phyloP scores from a whole-genome alignment of 768 basidiomycete species.

The Amanita pallidorosea region DNA sequence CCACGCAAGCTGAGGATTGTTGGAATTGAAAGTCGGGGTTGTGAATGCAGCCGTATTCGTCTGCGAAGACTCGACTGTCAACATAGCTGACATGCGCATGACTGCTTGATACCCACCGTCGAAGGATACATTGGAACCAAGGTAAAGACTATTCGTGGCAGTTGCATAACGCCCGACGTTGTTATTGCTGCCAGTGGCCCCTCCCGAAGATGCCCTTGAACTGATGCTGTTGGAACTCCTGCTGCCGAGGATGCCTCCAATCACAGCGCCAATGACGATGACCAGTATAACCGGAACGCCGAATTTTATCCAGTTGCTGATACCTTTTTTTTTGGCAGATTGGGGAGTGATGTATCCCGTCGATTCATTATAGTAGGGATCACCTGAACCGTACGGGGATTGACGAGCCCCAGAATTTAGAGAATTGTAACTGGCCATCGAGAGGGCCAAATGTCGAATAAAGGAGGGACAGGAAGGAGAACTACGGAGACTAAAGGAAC shows the following conservation, averaged over 20 bases:
- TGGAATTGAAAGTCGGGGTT: conserved; percentile 58
- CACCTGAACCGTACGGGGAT: conserved; percentile 38
- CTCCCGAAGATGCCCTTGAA: conserved; percentile 34
- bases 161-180: conserved; percentile 62
- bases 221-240: conserved; percentile 31
- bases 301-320: conserved; percentile 67
- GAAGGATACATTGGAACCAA: conserved; percentile 83
- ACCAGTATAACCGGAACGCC: conserved; percentile 58
- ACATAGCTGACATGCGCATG: background rate
- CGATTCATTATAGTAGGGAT: conserved; percentile 61
- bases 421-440: conserved; percentile 19
- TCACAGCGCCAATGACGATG: conserved; percentile 54
- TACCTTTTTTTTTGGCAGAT: conserved; percentile 33
- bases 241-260: conserved; percentile 75
- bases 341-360: conserved; percentile 56
- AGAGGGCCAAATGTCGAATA: conserved; percentile 12
- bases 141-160: conserved; percentile 67
- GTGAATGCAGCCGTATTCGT: conserved; percentile 68
- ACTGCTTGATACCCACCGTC: conserved; percentile 46
- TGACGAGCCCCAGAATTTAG: conserved; percentile 12
- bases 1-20: conserved; percentile 50
- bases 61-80: conserved; percentile 22
- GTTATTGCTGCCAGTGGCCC: conserved; percentile 47
- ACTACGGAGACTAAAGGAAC: background rate
- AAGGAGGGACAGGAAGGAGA: conserved; percentile 8